Conservation (phyloP, 2,329 filamentous ascomycete species). For the Xylariales sp. region DNA sequence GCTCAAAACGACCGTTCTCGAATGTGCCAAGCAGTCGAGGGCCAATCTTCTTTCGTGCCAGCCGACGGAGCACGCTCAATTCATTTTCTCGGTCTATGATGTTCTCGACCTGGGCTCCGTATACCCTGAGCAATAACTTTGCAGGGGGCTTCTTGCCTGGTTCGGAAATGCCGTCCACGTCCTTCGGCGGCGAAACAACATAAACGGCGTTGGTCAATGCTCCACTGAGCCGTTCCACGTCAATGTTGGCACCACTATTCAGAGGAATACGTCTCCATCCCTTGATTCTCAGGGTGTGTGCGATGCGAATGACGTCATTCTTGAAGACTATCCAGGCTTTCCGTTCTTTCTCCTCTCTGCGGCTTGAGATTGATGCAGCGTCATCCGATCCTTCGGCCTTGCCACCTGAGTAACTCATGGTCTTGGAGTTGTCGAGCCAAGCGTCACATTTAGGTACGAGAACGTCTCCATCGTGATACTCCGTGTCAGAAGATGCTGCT, state of each 20-base stretch:
- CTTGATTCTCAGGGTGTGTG: constrained; percentile 84
- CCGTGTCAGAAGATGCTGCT: constrained; percentile 73
- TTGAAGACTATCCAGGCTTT: constrained; percentile 86
- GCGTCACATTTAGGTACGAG: constrained; percentile 83
- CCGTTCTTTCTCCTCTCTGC: constrained; percentile 59
- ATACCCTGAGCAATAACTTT: constrained; percentile 85
- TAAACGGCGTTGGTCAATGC: constrained; percentile 96
- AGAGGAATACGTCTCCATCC: constrained; percentile 83
- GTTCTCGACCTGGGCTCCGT: constrained; percentile 91
- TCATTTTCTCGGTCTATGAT: constrained; percentile 92
- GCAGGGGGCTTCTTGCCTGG: constrained; percentile 40
- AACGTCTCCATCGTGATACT: constrained; percentile 74
- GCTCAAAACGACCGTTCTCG: constrained; percentile 89
- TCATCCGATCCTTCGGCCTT: constrained; percentile 35
- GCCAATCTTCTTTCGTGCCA: constrained; percentile 89
- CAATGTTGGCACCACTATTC: constrained; percentile 62
- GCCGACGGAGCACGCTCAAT: constrained; percentile 75
- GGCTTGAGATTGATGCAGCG: constrained; percentile 34
- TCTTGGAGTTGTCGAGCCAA: constrained; percentile 84
- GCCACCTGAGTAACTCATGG: constrained; percentile 68
- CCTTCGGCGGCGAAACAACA: constrained; percentile 76
- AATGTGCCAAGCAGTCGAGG: constrained; percentile 89
- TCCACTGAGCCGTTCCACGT: constrained; percentile 75
- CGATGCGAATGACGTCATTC: constrained; percentile 80
- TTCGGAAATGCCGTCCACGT: constrained; percentile 41